phyloP scores from a whole-genome alignment of 2,329 filamentous ascomycete species.

The Pyricularia sp. region DNA sequence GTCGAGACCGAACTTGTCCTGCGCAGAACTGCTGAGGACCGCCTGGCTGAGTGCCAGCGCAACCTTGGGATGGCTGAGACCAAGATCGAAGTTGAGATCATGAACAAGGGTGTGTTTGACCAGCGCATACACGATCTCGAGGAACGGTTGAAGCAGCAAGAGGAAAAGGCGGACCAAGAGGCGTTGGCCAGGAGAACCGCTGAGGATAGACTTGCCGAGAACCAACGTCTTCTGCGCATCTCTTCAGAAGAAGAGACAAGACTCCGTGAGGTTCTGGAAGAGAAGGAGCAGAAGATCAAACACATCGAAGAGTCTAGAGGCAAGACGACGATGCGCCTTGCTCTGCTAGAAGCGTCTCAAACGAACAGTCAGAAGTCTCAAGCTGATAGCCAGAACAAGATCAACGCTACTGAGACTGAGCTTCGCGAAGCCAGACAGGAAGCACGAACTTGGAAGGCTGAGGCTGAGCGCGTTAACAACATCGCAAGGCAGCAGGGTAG shows the following conservation, averaged over 20 bases:
- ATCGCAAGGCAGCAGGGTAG: constrained; percentile 33
- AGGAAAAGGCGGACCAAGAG: constrained; percentile 52
- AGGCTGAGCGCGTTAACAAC: constrained; percentile 46
- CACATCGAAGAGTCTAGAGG: constrained; percentile 40
- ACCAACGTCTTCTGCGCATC: constrained; percentile 55
- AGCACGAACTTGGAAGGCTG: constrained; percentile 45
- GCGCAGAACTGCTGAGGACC: constrained; percentile 40
- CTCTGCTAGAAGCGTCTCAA: constrained; percentile 57
- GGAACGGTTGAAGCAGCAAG: constrained; percentile 50
- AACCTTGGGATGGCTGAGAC: constrained; percentile 44
- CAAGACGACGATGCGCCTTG: constrained; percentile 46
- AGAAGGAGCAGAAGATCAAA: constrained; percentile 55
- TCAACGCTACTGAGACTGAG: constrained; percentile 40
- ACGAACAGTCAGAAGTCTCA: constrained; percentile 40
- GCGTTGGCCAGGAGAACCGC: constrained; percentile 48
- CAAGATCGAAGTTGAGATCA: constrained; percentile 46
- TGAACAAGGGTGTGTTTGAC: constrained; percentile 44
- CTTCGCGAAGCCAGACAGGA: constrained; percentile 43
- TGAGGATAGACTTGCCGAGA: constrained; percentile 59
- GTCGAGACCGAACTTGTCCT: constrained; percentile 34
- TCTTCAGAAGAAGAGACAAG: constrained; percentile 61
- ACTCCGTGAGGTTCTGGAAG: constrained; percentile 52
- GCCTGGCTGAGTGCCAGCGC: constrained; percentile 37
- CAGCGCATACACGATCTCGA: constrained; percentile 57
- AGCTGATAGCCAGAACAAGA: constrained; percentile 40